These are phyloP conservation scores for Picea sitchensis DNA, from an alignment of 75 land plant species.

Conservation along the genomic window DNA sequence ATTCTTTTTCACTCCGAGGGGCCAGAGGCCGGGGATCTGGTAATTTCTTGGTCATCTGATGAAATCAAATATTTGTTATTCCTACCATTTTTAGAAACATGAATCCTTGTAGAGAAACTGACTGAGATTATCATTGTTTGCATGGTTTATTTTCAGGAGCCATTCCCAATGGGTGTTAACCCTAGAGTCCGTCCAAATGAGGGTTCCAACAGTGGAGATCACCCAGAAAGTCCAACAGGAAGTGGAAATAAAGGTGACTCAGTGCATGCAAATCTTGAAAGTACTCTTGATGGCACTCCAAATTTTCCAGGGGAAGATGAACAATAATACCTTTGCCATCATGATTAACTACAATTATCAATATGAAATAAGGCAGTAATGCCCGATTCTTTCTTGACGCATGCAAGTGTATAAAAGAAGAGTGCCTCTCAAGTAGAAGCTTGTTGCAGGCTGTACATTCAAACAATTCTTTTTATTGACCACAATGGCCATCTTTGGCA, in stretches of 20 bases:
- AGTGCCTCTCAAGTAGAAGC: not conserved
- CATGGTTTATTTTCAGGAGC: conserved; percentile 28
- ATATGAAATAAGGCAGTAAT: conserved; percentile 10
- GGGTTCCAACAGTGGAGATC: conserved; percentile 27
- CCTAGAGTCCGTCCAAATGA: conserved; percentile 40
- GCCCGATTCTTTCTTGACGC: conserved; percentile 1
- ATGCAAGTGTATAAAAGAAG: conserved; percentile 7
- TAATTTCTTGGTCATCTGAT: conserved; percentile 15
- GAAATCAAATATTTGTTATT: not conserved
- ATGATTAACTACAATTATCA: not conserved
- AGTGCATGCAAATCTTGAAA: not conserved
- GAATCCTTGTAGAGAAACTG: not conserved
- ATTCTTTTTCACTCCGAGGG: conserved; percentile 89
- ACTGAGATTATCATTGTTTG: conserved; percentile 6
- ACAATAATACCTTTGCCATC: not conserved
- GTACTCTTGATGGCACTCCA: not conserved
- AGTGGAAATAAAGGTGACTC: not conserved
- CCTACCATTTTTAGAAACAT: not conserved
- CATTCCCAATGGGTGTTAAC: conserved; percentile 36
- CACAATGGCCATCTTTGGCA: conserved; percentile 1
- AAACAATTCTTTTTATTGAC: conserved; percentile 9
- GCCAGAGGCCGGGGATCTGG: conserved; percentile 68
- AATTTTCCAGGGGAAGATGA: conserved; percentile 4
- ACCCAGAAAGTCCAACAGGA: conserved; percentile 25
- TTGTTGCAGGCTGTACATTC: conserved; percentile 12